A percentile compares a stretch with the other conserved stretches of the same genome.
These are phyloP conservation scores for Eucalyptus dawsonii DNA, from an alignment of 345 rosid genomes.

Conservation along the genomic window DNA sequence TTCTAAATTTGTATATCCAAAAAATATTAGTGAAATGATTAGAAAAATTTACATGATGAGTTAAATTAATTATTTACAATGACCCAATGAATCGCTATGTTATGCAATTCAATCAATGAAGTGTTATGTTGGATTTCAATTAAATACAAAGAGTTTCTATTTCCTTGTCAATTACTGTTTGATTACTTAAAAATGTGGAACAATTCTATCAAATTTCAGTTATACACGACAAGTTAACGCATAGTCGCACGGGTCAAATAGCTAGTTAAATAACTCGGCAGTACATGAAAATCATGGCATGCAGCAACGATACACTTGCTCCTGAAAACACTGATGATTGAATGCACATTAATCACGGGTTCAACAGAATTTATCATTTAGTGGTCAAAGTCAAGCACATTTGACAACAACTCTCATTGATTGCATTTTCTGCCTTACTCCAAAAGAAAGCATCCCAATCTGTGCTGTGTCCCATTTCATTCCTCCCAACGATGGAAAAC, in stretches of 20 bases:
- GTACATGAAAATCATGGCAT: background rate
- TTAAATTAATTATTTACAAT: background rate
- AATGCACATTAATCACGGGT: background rate
- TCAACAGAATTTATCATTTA: background rate
- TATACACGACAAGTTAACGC: background rate
- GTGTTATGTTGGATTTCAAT: background rate
- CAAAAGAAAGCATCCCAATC: background rate
- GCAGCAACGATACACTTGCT: background rate
- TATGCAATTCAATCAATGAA: background rate
- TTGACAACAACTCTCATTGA: background rate
- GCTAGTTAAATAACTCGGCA: background rate
- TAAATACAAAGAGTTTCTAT: no score
- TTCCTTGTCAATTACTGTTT: background rate
- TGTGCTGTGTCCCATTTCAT: background rate
- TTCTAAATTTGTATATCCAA: background rate
- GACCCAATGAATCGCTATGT: background rate
- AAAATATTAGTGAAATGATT: background rate
- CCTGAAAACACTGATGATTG: background rate
- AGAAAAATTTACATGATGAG: background rate
- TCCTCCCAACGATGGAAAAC: background rate
- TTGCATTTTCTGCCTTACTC: background rate
- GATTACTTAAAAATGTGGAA: background rate
- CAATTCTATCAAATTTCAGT: accelerated
- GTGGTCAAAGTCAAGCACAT: background rate
- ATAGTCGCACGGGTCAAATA: background rate